Percentiles rank a stretch among this genome's conserved stretches.
These are phyloP conservation scores for Ganoderma leucocontextum DNA, from an alignment of 1,284 basidiomycete species.

Conservation along the genomic window DNA sequence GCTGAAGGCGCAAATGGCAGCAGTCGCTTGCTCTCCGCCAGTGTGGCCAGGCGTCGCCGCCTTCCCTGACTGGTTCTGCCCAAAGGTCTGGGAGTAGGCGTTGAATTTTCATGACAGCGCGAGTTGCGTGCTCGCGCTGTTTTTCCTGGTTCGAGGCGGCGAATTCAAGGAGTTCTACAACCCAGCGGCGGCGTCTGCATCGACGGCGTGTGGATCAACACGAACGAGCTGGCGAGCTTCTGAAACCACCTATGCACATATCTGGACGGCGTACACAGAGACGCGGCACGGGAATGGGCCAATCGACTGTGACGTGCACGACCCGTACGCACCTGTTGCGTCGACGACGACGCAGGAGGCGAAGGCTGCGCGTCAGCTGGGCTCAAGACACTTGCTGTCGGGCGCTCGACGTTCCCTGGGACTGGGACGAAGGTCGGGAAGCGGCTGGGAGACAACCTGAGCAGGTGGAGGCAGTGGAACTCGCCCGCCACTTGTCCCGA, in stretches of 20 bases:
- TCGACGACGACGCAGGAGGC: constrained; percentile 67
- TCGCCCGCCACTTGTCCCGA: constrained; percentile 71
- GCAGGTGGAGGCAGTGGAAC: constrained; percentile 63
- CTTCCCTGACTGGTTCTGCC: too few relatives aligned
- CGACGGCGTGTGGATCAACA: constrained; percentile 77
- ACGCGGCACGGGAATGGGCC: constrained; percentile 69
- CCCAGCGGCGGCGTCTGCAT: constrained; percentile 64
- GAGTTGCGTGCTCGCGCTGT: too few relatives aligned
- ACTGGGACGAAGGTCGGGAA: constrained; percentile 72
- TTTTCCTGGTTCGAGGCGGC: too few relatives aligned
- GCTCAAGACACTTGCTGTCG: constrained; percentile 70
- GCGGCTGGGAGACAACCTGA: constrained; percentile 75
- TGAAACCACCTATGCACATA: too few relatives aligned
- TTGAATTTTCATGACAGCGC: too few relatives aligned
- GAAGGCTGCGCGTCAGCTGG: constrained; percentile 67
- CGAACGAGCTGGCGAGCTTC: constrained; percentile 77
- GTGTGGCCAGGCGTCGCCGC: too few relatives aligned
- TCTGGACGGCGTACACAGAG: too few relatives aligned
- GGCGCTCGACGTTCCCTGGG: constrained; percentile 77
- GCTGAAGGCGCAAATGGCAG: too few relatives aligned
- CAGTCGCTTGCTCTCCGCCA: too few relatives aligned
- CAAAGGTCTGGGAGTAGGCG: too few relatives aligned
- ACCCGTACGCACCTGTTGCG: constrained; percentile 79
- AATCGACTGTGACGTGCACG: constrained; percentile 72
- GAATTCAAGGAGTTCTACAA: too few relatives aligned